Evolutionary conservation across 768 basidiomycete genomes (phyloP).

Genomic region (Auricularia sp.): DNA sequence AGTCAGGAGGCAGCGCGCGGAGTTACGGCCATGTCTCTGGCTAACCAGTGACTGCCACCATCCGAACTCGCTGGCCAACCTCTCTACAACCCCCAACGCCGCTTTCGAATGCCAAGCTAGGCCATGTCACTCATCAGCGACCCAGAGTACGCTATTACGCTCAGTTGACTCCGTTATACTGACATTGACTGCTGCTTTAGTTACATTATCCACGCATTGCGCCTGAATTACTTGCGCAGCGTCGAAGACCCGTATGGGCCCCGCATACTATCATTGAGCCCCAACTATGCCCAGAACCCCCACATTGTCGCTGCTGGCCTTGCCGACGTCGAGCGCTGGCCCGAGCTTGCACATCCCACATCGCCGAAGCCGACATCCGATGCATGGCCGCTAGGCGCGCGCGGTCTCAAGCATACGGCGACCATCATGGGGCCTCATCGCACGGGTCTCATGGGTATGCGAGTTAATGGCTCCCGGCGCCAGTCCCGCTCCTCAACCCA

Average conservation of each 20-base stretch:
- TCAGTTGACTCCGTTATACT: not conserved
- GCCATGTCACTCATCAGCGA: slow-evolving; percentile 57
- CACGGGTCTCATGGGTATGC: slow-evolving; percentile 64
- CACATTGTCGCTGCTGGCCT: slow-evolving; percentile 74
- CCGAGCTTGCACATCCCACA: slow-evolving; percentile 63
- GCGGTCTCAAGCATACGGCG: slow-evolving; percentile 66
- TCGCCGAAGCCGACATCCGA: slow-evolving; percentile 64
- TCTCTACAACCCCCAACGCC: too few species aligned
- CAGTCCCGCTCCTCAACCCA: slow-evolving; percentile 30
- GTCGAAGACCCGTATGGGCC: slow-evolving; percentile 80
- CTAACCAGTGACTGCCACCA: too few species aligned
- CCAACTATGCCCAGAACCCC: slow-evolving; percentile 68
- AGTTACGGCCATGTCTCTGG: too few species aligned
- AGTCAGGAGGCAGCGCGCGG: too few species aligned
- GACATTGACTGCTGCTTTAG: slow-evolving; percentile 21
- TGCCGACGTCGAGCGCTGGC: slow-evolving; percentile 73
- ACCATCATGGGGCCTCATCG: slow-evolving; percentile 74
- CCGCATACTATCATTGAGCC: slow-evolving; percentile 71
- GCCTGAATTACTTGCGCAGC: slow-evolving; percentile 79
- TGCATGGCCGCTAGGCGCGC: slow-evolving; percentile 17
- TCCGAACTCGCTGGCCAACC: too few species aligned
- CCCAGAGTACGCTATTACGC: slow-evolving; percentile 36
- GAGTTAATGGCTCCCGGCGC: slow-evolving; percentile 56
- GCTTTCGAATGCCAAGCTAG: too few species aligned
- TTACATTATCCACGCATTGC: slow-evolving; percentile 74